Conservation (phyloP, 768 basidiomycete species). For the Psilocybe sp. region DNA sequence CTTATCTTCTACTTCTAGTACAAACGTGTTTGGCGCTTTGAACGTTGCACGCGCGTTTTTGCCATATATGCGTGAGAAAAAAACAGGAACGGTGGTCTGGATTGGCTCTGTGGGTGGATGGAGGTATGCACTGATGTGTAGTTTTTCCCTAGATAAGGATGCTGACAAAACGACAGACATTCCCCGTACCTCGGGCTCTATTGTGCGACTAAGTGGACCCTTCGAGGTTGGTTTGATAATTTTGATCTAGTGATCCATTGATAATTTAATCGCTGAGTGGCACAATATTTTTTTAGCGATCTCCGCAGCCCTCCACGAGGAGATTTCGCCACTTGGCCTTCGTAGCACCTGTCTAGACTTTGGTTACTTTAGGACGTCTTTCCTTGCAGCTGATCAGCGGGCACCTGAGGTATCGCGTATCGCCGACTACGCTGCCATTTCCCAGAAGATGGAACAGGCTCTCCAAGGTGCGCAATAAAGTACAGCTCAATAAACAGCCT, state of each 20-base stretch:
- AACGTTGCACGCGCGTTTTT: constrained; percentile 45
- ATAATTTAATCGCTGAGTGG: background rate
- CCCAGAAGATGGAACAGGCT: constrained; percentile 19
- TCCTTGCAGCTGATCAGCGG: constrained; percentile 26
- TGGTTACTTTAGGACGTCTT: constrained; percentile 37
- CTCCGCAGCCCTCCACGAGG: constrained; percentile 28
- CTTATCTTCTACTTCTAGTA: constrained; percentile 23
- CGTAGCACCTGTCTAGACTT: constrained; percentile 35
- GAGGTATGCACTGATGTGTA: constrained; percentile 22
- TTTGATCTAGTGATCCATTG: too few relatives aligned
- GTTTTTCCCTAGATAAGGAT: background rate
- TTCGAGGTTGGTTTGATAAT: constrained; percentile 23
- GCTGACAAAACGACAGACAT: constrained; percentile 11
- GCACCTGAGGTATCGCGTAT: constrained; percentile 27
- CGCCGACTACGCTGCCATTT: constrained; percentile 27
- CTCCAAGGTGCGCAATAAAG: constrained; percentile 21
- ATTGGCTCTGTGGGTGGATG: constrained; percentile 41
- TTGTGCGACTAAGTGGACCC: constrained; percentile 35
- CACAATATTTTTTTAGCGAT: constrained; percentile 19
- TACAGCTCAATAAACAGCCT: background rate
- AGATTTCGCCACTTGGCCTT: constrained; percentile 36
- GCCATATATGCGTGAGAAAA: constrained; percentile 43
- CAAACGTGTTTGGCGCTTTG: constrained; percentile 43
- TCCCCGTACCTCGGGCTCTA: constrained; percentile 35
- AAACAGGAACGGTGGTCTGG: constrained; percentile 40